A percentile compares a stretch with the other conserved stretches of the same genome.
These are phyloP conservation scores for Pseudomassariella vexata DNA, from an alignment of 2,329 filamentous ascomycete species.

Conservation along the genomic window DNA sequence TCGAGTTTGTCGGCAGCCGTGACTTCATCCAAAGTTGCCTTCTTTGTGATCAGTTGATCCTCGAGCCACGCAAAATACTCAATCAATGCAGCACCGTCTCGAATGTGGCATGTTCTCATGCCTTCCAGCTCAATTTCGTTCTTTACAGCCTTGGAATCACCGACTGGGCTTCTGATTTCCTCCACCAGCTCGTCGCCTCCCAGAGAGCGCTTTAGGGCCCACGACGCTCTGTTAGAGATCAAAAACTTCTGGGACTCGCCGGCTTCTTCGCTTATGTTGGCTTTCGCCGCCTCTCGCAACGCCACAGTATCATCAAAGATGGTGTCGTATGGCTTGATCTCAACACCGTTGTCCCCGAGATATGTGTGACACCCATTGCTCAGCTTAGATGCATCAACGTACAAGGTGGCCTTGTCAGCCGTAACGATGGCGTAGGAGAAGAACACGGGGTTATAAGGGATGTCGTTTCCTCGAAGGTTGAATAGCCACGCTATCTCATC, in stretches of 20 bases:
- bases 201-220: conserved; percentile 81
- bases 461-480: conserved; percentile 90
- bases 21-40: conserved; percentile 75
- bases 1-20: conserved; percentile 89
- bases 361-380: conserved; percentile 62
- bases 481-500: conserved; percentile 99
- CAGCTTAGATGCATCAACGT: conserved; percentile 77
- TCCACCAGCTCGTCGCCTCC: conserved; percentile 83
- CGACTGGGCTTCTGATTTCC: conserved; percentile 79
- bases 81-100: conserved; percentile 84
- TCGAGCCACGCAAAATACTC: conserved; percentile 98
- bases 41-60: conserved; percentile 72
- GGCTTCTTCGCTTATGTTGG: conserved; percentile 21
- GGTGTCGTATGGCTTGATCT: conserved; percentile 72
- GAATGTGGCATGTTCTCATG: conserved; percentile 89
- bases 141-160: conserved; percentile 90
- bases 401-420: conserved; percentile 68
- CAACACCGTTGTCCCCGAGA: conserved; percentile 62
- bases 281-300: conserved; percentile 42
- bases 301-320: conserved; percentile 75
- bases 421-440: conserved; percentile 94
- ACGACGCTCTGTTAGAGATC: conserved; percentile 84
- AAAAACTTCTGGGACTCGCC: conserved; percentile 61
- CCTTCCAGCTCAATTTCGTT: conserved; percentile 84
- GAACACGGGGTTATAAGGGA: conserved; percentile 97